Percentiles rank a stretch among this genome's conserved stretches.
These are phyloP conservation scores for Avena sativa DNA, from an alignment of 176 grass and related monocot species.

Conservation along the genomic window DNA sequence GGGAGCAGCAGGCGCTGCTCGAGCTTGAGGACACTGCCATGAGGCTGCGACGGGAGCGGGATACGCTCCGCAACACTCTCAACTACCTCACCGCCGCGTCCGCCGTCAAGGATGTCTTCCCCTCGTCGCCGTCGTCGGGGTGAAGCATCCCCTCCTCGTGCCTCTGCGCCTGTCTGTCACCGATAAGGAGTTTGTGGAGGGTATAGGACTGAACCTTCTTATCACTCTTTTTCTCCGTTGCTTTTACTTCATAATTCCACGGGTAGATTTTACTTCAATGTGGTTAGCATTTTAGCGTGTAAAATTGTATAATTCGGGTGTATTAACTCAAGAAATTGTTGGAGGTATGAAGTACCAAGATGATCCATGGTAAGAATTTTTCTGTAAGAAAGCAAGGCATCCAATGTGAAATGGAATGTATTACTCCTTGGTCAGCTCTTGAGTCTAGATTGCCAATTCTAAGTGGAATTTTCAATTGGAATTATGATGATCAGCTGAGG, in stretches of 20 bases:
- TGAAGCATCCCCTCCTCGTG: slow-evolving; percentile 24
- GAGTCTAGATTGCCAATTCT: not conserved
- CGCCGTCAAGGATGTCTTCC: slow-evolving; percentile 92
- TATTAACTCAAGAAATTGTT: slow-evolving; percentile 34
- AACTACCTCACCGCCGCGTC: slow-evolving; percentile 98
- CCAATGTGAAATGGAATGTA: not conserved
- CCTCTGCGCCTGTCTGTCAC: not conserved
- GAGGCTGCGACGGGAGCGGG: slow-evolving; percentile 74
- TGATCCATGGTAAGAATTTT: slow-evolving; percentile 47
- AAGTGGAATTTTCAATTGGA: not conserved
- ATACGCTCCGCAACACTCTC: slow-evolving; percentile 92
- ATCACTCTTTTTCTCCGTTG: slow-evolving; percentile 32
- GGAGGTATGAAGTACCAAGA: not conserved
- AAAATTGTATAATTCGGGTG: slow-evolving; percentile 55
- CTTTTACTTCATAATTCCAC: not conserved
- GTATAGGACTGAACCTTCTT: slow-evolving; percentile 51
- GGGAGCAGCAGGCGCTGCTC: slow-evolving; percentile 95
- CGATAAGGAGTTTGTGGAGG: slow-evolving; percentile 50
- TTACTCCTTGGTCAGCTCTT: not conserved
- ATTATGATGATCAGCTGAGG: not conserved
- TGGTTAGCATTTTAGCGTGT: slow-evolving; percentile 54
- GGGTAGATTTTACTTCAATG: slow-evolving; percentile 41
- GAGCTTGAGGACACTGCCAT: slow-evolving; percentile 96
- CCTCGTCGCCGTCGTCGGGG: slow-evolving; percentile 66
- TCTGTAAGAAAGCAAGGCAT: slow-evolving; percentile 10